These are phyloP conservation scores for Orbilia ellipsospora DNA, from an alignment of 2,329 filamentous ascomycete genomes.

Conservation along the genomic window DNA sequence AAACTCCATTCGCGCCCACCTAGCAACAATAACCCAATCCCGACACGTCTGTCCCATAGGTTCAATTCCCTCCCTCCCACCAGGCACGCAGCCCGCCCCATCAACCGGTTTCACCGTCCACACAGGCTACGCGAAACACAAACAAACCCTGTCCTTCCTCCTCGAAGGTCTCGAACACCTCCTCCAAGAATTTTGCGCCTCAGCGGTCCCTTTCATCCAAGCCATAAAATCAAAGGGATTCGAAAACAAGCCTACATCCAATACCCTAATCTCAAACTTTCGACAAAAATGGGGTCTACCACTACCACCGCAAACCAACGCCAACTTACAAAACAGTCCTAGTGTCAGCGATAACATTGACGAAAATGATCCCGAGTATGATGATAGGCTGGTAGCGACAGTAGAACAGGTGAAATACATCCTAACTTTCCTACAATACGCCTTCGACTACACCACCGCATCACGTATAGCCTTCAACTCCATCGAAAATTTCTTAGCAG, in stretches of 20 bases:
- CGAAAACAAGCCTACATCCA: not conserved
- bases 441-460: not conserved
- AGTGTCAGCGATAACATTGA: not conserved
- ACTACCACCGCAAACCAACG: too few relatives aligned
- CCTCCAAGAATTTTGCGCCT: not conserved
- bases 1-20: not conserved
- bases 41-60: constrained; percentile 1
- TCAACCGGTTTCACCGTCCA: not conserved
- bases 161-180: not conserved
- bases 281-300: too few relatives aligned
- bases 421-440: not conserved
- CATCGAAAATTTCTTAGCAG: not conserved
- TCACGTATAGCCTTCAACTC: not conserved
- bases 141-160: constrained; percentile 7
- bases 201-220: not conserved
- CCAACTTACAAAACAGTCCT: too few relatives aligned
- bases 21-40: not conserved
- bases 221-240: not conserved
- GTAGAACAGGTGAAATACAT: not conserved
- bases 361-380: not conserved
- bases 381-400: not conserved
- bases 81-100: not conserved
- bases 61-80: not conserved
- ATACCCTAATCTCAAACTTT: not conserved
- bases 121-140: not conserved